Conservation (phyloP, 148 eudicot species). For the Agrostemma githago region DNA sequence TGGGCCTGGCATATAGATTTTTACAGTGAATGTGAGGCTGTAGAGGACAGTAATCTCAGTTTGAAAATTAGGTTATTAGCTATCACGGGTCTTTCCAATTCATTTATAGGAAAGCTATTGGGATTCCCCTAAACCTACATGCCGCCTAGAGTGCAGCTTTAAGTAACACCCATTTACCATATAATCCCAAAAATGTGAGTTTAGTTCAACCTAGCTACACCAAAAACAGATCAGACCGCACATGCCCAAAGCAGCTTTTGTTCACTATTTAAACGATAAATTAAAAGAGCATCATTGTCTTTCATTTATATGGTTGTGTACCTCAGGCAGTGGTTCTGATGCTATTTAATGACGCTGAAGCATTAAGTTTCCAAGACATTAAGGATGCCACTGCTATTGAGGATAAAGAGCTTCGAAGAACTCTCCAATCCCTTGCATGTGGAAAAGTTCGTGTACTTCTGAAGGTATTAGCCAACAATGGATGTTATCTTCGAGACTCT, state of each 20-base stretch:
- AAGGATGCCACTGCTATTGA: conserved; percentile 88
- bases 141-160: background rate
- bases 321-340: conserved; percentile 84
- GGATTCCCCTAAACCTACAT: background rate
- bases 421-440: conserved; percentile 94
- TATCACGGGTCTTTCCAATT: background rate
- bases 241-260: background rate
- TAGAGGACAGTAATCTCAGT: background rate
- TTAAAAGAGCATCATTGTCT: background rate
- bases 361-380: conserved; percentile 87
- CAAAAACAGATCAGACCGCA: background rate
- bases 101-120: background rate
- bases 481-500: background rate
- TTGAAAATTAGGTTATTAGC: too few species aligned
- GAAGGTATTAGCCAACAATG: conserved; percentile 43
- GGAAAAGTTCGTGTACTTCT: conserved; percentile 92
- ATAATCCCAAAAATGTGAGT: background rate
- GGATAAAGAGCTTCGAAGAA: conserved; percentile 91
- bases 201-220: background rate
- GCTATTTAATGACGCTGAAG: conserved; percentile 92
- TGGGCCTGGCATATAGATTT: background rate
- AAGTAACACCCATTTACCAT: background rate
- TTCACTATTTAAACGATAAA: background rate
- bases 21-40: background rate
- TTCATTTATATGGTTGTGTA: conserved; percentile 13